Evolutionary conservation across 2,329 filamentous ascomycete genomes (phyloP), one percentile per base, ranked within the genome.

Genomic region (Penicillium italicum): DNA sequence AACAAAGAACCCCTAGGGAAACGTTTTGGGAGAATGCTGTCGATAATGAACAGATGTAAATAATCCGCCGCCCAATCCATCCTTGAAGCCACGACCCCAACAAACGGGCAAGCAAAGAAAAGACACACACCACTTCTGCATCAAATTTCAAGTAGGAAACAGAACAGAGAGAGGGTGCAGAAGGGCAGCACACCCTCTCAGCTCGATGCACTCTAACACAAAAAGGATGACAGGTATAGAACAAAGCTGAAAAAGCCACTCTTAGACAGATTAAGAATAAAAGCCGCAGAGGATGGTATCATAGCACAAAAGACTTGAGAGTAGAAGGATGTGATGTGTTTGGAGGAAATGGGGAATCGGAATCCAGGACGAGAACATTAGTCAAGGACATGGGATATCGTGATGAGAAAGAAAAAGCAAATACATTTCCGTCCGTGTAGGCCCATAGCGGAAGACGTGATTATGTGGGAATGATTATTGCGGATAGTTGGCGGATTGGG

Each of bases 261-360:
- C 65, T 69, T 69, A 61, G 60, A 65, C 62, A 62, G 62, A 54
- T 50, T 55, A 62, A 47, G 53, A 62, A 65, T 62, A 64, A 64
- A 65, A 64, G 67, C 62, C 67, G 64, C 62, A 61, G 60, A 66
- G 56, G 51, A 57, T 72, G 70, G 70, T 72, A 72, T 72, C 70
- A 72, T 70, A 62, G 66, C 61, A 58, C 58, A 63, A 65, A 68
- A 56, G 55, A 68, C 60, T 66, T 63, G 57, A 61, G 59, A 62
- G 37, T 18, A 28, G 50, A 33, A 38, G 26, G 41, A 45, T 28
- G 53, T 31, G 47, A 12, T 28, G 45, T 33, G 38, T 48, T 48
- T 16, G 34, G 43, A 37, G 40, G 55, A 4, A 18, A 33, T 26
- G 33, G 56, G 56, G 55, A 52, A 53, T 51, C 50, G 34, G 59